phyloP scores from a whole-genome alignment of 495 filamentous ascomycete genomes.

The Xanthoparmelia taractica region DNA sequence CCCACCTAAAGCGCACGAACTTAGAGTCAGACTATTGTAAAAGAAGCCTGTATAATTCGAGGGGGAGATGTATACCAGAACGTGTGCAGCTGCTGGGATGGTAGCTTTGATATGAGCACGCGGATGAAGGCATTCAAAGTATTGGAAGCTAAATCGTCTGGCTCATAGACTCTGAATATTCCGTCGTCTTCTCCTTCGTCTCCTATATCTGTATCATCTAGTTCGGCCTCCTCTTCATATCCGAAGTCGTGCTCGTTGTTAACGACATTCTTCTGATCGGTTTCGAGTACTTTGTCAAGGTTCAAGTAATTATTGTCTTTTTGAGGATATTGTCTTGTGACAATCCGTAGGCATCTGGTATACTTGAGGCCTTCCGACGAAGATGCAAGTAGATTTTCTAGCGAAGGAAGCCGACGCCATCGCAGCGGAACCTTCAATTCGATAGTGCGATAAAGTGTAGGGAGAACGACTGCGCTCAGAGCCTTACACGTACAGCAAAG shows the following conservation, averaged over 20 bases:
- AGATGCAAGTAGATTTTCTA: background rate
- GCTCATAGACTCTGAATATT: background rate
- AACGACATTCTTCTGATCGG: background rate
- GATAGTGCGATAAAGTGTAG: background rate
- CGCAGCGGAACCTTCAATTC: background rate
- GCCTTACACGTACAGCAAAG: background rate
- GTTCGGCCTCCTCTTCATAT: background rate
- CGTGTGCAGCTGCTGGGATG: background rate
- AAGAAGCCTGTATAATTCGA: background rate
- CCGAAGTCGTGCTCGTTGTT: background rate
- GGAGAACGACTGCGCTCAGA: background rate
- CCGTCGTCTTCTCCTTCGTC: background rate
- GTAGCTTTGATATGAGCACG: background rate
- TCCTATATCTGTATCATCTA: background rate
- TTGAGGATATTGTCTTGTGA: background rate
- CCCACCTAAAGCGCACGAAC: background rate
- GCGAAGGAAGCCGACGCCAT: background rate
- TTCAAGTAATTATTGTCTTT: background rate
- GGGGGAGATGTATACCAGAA: background rate
- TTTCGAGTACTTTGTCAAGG: background rate
- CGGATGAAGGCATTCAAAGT: conserved; percentile 3
- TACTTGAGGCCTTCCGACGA: background rate
- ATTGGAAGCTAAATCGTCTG: background rate
- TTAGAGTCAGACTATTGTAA: background rate
- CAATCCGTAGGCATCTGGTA: background rate